These are phyloP conservation scores for Phytophthora cajani DNA, from an alignment of 352 stramenopile species.

Conservation along the genomic window DNA sequence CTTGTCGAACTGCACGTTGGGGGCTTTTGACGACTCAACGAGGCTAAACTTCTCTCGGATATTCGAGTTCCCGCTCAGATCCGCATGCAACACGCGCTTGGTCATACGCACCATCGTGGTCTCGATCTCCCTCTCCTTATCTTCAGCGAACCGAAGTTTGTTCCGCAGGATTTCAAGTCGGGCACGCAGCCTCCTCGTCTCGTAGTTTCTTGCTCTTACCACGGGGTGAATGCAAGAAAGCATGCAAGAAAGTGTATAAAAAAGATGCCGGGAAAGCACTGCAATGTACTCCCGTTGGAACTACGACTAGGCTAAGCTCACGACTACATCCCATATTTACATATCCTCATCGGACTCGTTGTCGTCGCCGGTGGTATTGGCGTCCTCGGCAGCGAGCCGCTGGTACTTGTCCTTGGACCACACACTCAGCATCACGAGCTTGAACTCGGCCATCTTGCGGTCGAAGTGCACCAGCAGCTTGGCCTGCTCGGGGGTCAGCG, in stretches of 20 bases:
- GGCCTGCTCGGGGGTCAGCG: constrained; percentile 95
- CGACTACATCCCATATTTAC: constrained; percentile 44
- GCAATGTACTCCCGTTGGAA: constrained; percentile 10
- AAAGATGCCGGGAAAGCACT: constrained; percentile 12
- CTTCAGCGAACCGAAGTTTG: constrained; percentile 66
- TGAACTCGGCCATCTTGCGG: constrained; percentile 89
- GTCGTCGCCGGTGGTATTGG: constrained; percentile 39
- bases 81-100: constrained; percentile 38
- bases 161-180: constrained; percentile 64
- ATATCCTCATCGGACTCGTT: constrained; percentile 66
- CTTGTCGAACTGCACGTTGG: constrained; percentile 64
- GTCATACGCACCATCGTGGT: constrained; percentile 75
- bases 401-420: constrained; percentile 84
- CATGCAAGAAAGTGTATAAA: constrained; percentile 38
- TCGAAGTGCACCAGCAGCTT: constrained; percentile 95
- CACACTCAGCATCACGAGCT: constrained; percentile 78
- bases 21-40: constrained; percentile 1
- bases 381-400: constrained; percentile 60
- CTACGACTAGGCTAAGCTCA: constrained; percentile 11
- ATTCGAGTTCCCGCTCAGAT: no score
- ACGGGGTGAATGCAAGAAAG: constrained; percentile 19
- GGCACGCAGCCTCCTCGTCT: constrained; percentile 52
- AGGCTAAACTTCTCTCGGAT: no score
- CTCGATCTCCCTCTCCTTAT: constrained; percentile 80
- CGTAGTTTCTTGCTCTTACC: constrained; percentile 38